Evolutionary conservation across 2,329 filamentous ascomycete genomes (phyloP), one percentile per base, ranked within the genome.

Genomic region (Chaetomium globosum): DNA sequence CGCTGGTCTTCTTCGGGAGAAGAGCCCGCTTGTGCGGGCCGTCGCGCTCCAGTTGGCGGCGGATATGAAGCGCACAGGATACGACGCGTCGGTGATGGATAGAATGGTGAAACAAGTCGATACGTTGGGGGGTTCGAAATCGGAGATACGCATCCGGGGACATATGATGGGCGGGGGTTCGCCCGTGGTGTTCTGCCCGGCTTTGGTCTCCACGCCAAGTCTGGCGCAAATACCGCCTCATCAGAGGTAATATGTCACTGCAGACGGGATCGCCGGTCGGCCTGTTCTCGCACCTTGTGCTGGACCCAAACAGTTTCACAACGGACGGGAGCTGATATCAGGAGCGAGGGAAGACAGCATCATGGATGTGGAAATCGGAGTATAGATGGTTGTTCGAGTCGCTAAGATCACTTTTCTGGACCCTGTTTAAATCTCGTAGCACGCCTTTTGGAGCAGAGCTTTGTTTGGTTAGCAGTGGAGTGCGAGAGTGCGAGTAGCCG

Each of bases 31-130:
- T 12, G 88, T 87, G 0, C 87, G 89, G 67, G 90, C 88, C 0
- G 89, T 91, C 72, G 78, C 91, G 13, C 83, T 88, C 2, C 89
- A 92, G 72, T 78, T 91, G 23, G 87, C 90, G 65, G 82, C 89
- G 23, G 88, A 91, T 69, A 80, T 91, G 9, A 33, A 33, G 28
- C 16, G 52, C 16, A 13, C 30, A 19, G 52, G 52, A 16, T 52
- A 52, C 7, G 49, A 52, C 23, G 12, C 49, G 12, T 52, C 49
- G 10, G 13, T 52, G 26, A 52, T 52, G 49, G 49, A 52, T 16
- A 52, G 23, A 12, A 26, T 52, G 21, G 5, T 28, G 49, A 12
- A 28, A 16, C 49, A 52, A 12, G 26, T 52, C 13, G 23, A 28
- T 13, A 30, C 49, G 7, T 28, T 52, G 49, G 49, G 49, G 23